Percentiles rank a stretch among this genome's conserved stretches.
Conservation (phyloP, 257 asterid genomes). For the Capsicum rhomboideum region DNA sequence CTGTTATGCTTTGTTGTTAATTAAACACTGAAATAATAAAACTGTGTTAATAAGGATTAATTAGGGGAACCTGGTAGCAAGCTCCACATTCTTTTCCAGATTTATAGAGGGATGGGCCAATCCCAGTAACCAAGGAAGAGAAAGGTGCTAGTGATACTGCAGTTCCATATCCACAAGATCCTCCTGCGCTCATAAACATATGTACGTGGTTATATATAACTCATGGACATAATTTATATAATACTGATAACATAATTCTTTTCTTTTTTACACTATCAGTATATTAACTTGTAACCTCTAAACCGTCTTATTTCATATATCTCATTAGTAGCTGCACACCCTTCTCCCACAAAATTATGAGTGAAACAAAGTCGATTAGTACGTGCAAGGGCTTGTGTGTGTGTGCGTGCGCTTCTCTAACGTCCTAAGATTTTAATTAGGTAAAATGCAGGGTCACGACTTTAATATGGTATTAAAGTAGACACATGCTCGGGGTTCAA, state of each 20-base stretch:
- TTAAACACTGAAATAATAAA: not conserved
- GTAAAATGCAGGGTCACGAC: not conserved
- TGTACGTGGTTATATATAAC: not conserved
- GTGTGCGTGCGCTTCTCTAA: not conserved
- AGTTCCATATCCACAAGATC: slow-evolving; percentile 65
- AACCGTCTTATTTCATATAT: no score
- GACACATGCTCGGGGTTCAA: no score
- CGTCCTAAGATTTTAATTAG: not conserved
- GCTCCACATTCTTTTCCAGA: slow-evolving; percentile 75
- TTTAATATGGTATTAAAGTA: not conserved
- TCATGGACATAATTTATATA: not conserved
- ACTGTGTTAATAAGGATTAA: not conserved
- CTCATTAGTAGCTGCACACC: no score
- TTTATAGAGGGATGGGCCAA: slow-evolving; percentile 60
- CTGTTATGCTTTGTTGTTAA: no score
- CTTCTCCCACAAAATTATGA: no score
- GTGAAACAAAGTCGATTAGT: no score
- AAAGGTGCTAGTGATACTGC: slow-evolving; percentile 53
- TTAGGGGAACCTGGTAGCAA: slow-evolving; percentile 40
- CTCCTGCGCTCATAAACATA: slow-evolving; percentile 33
- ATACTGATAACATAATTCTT: not conserved
- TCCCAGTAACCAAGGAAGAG: slow-evolving; percentile 55
- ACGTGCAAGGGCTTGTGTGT: no score
- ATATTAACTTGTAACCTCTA: no score
- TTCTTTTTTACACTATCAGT: no score